A percentile compares a stretch with the other conserved stretches of the same genome.
Conservation (phyloP, 441 rosid genomes). For the Gossypium gossypioides region DNA sequence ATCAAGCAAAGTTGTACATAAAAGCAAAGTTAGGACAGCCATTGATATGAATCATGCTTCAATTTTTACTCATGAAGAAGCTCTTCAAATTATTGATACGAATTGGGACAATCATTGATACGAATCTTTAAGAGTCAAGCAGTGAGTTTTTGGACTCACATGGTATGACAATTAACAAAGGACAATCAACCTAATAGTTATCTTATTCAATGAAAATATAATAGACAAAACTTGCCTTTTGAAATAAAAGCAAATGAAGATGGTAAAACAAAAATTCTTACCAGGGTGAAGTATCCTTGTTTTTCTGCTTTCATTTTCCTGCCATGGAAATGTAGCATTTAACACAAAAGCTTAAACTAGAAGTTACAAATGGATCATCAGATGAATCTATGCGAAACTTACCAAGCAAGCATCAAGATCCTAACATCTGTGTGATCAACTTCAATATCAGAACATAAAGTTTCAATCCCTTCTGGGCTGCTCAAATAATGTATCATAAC, state of each 20-base stretch:
- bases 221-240: background rate
- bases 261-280: slow-evolving; percentile 24
- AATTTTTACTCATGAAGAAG: background rate
- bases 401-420: slow-evolving; percentile 98
- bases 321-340: slow-evolving; percentile 12
- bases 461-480: slow-evolving; percentile 95
- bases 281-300: slow-evolving; percentile 91
- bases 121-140: background rate
- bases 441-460: slow-evolving; percentile 76
- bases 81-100: background rate
- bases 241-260: background rate
- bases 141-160: background rate
- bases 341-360: slow-evolving; percentile 3
- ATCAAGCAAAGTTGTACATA: background rate
- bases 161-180: background rate
- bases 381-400: slow-evolving; percentile 20
- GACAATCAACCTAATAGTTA: background rate
- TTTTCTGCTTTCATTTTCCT: slow-evolving; percentile 98
- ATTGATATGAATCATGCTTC: background rate
- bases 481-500: slow-evolving; percentile 12
- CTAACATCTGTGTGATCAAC: slow-evolving; percentile 85
- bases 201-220: background rate
- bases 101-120: background rate
- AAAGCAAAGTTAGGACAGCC: background rate
- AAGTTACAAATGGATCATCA: background rate